Conservation (phyloP, 495 filamentous ascomycete genomes). For the Podospora tetraspora region DNA sequence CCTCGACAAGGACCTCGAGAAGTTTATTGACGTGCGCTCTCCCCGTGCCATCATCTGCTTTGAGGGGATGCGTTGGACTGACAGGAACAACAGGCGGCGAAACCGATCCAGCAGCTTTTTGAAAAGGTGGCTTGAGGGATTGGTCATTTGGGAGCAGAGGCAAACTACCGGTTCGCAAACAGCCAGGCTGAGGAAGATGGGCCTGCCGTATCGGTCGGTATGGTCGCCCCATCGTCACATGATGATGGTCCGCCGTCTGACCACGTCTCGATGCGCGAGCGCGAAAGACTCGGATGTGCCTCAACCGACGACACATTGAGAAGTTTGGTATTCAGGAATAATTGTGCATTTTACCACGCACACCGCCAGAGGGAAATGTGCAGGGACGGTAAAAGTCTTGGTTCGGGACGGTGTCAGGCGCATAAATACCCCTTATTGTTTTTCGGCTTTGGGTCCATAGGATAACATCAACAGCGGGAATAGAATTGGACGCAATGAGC, state of each 20-base stretch:
- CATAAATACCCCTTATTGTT: background rate
- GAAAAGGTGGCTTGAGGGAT: conserved; percentile 57
- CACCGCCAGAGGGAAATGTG: background rate
- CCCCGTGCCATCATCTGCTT: background rate
- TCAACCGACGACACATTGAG: background rate
- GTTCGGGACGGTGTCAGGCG: background rate
- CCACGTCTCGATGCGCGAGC: background rate
- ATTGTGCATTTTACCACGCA: background rate
- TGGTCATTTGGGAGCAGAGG: background rate
- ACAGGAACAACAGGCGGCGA: conserved; percentile 57
- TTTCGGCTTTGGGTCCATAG: background rate
- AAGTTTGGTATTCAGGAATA: background rate
- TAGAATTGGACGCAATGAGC: background rate
- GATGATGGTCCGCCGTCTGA: background rate
- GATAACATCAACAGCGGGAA: background rate
- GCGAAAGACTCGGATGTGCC: background rate
- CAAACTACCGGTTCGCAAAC: background rate
- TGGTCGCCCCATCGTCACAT: background rate
- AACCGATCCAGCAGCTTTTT: conserved; percentile 78
- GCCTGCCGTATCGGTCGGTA: background rate
- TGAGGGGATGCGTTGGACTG: background rate
- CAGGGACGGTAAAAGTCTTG: background rate
- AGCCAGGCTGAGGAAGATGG: background rate
- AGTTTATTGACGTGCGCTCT: conserved; percentile 70
- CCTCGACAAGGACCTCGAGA: conserved; percentile 82